Percentiles rank a stretch among this genome's conserved stretches.
Conservation (phyloP, 805 yeast species). For the Scheffersomyces ergatensis region DNA sequence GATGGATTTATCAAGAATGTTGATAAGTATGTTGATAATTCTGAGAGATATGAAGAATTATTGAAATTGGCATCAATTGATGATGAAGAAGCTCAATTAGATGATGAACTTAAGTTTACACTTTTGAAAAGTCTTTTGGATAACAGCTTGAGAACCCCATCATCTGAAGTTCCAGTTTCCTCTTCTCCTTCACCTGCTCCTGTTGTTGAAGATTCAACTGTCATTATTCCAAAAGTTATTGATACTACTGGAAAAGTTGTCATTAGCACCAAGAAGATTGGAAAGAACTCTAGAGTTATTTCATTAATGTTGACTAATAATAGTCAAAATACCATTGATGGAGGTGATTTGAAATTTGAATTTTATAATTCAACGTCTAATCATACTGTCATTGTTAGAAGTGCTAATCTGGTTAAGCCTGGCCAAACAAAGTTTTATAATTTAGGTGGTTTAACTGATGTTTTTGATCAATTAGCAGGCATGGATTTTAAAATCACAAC, state of each 20-base stretch:
- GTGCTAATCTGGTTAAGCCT: slow-evolving; percentile 21
- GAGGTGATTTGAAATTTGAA: slow-evolving; percentile 28
- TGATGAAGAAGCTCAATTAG: slow-evolving; percentile 6
- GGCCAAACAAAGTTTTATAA: slow-evolving; percentile 26
- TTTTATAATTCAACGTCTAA: slow-evolving; percentile 13
- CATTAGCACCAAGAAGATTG: slow-evolving; percentile 14
- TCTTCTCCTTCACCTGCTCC: not conserved
- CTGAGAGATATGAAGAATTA: slow-evolving; percentile 23
- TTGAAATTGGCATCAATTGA: slow-evolving; percentile 10
- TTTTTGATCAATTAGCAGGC: slow-evolving; percentile 12
- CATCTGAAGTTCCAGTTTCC: not conserved
- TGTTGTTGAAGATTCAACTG: not conserved
- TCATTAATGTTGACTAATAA: slow-evolving; percentile 22
- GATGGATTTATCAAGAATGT: slow-evolving; percentile 14
- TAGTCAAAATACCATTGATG: slow-evolving; percentile 17
- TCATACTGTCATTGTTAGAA: slow-evolving; percentile 18
- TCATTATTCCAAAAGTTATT: slow-evolving; percentile 1
- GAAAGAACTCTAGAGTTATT: slow-evolving; percentile 16
- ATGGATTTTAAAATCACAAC: slow-evolving; percentile 18
- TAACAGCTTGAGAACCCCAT: not conserved
- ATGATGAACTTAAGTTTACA: slow-evolving; percentile 21
- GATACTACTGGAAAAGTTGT: slow-evolving; percentile 4
- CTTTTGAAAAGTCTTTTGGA: slow-evolving; percentile 20
- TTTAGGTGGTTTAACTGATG: slow-evolving; percentile 15
- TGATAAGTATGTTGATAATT: slow-evolving; percentile 13